Conservation (phyloP, 768 basidiomycete species). For the Thelephora ganbajun region DNA sequence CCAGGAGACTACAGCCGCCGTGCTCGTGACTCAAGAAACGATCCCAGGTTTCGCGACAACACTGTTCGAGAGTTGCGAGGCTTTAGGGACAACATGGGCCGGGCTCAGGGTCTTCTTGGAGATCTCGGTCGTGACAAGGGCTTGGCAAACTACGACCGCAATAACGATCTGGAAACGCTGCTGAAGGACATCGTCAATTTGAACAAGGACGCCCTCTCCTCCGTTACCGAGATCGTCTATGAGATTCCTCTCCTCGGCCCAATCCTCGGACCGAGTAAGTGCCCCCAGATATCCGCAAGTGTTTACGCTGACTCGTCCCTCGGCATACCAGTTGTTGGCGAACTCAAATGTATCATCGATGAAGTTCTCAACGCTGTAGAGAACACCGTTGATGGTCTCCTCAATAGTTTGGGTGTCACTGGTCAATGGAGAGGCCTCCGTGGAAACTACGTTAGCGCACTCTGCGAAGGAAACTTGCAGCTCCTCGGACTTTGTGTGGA, state of each 20-base stretch:
- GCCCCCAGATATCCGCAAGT: background rate
- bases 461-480: background rate
- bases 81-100: conserved; percentile 20
- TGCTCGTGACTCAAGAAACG: conserved; percentile 1
- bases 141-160: conserved; percentile 33
- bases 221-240: conserved; percentile 19
- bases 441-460: background rate
- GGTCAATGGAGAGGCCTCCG: conserved; percentile 14
- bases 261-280: conserved; percentile 36
- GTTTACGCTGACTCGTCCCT: background rate
- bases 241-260: conserved; percentile 34
- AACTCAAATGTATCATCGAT: conserved; percentile 48
- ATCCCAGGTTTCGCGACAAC: conserved; percentile 24
- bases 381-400: conserved; percentile 31
- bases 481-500: conserved; percentile 7
- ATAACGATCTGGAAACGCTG: conserved; percentile 28
- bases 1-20: background rate
- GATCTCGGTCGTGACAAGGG: conserved; percentile 28
- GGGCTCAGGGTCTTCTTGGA: conserved; percentile 16
- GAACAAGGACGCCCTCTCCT: conserved; percentile 30
- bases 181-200: conserved; percentile 36
- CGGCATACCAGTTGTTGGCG: conserved; percentile 31
- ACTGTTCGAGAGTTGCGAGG: conserved; percentile 21
- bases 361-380: conserved; percentile 32
- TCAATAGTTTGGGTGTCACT: conserved; percentile 28